phyloP scores from a whole-genome alignment of 352 stramenopile genomes.

The Phytopythium vexans region DNA sequence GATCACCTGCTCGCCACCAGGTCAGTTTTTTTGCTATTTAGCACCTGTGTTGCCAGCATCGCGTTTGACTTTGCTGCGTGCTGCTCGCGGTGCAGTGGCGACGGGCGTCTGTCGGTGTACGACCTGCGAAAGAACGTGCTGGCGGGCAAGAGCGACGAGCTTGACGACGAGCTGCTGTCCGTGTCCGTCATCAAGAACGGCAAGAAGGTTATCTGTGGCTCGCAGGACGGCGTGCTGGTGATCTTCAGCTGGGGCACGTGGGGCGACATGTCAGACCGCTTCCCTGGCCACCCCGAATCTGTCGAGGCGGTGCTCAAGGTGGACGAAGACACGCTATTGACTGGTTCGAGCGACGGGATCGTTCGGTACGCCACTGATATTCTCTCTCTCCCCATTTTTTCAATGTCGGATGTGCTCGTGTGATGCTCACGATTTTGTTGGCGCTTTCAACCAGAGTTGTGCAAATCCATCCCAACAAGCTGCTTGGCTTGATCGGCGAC shows the following conservation, averaged over 20 bases:
- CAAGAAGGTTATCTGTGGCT: conserved; percentile 93
- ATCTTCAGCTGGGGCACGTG: conserved; percentile 95
- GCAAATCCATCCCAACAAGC: conserved; percentile 94
- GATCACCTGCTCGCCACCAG: conserved; percentile 87
- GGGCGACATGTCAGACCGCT: conserved; percentile 96
- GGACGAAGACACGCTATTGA: conserved; percentile 96
- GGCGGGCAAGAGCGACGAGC: conserved; percentile 77
- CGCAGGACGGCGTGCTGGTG: conserved; percentile 92
- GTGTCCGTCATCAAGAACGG: conserved; percentile 86
- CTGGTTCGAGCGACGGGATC: conserved; percentile 94
- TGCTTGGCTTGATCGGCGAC: conserved; percentile 95
- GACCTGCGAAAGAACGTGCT: conserved; percentile 87
- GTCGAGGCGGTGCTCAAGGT: conserved; percentile 95
- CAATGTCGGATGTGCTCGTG: neutral
- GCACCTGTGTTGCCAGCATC: neutral
- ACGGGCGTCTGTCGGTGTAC: conserved; percentile 90
- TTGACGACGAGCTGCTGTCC: conserved; percentile 78
- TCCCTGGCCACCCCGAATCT: conserved; percentile 92
- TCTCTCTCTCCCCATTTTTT: neutral
- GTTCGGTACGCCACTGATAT: conserved; percentile 66
- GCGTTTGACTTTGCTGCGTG: neutral
- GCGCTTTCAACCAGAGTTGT: conserved; percentile 64
- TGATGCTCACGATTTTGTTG: neutral
- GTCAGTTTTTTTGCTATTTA: conserved; percentile 4
- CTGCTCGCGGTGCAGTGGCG: conserved; percentile 41